Base-by-base conservation (phyloP, 108 stramenopile species). In the Fragilariopsis cylindrus region DNA sequence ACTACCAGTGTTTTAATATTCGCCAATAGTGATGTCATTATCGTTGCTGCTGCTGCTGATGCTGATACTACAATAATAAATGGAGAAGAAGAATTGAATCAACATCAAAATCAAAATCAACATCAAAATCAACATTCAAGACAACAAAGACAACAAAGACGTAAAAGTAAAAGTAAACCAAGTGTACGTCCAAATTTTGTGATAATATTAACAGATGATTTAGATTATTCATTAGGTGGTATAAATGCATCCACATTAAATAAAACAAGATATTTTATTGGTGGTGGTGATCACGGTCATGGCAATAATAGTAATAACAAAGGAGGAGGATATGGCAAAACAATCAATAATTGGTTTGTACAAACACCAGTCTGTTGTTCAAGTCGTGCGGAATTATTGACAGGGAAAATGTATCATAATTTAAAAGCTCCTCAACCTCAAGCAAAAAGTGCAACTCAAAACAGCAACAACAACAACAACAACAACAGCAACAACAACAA, bases 301-400 rank as follows among this genome's bases (percentile, higher is more conserved):
- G 21, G 21, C 21, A 13, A 40, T 11, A 60, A 60, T 7, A 60
- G 11, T 11, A 11, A 41, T 60, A 11, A 6, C 58, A 16, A 60
- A 30, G 30, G 30, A 30, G 30, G 2, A 39, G 46, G 68, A 18
- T 21, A 76, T 0, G 83, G 83, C 2, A 75, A 48, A 44, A 72
- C 70, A 1, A 62, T 84, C 12, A 0, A 75, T 55, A 76, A 81
- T 60, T 85, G 75, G 76, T 85, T 81, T 50, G 84, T 78, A 15
- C 81, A 81, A 60, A 85, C 80, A 13, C 84, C 84, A 8, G 80
- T 81, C 4, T 85, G 84, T 58, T 85, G 84, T 60, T 53, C 77
- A 7, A 81, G 80, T 3, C 56, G 84, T n/a, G 80, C 84, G 16
- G 80, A 84, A 60, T 60, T 81, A 5, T 46, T 84, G 41, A 84